Percentiles rank a stretch among this genome's conserved stretches.
phyloP scores from a whole-genome alignment of 495 filamentous ascomycete species.

The Xylaria cubensis region DNA sequence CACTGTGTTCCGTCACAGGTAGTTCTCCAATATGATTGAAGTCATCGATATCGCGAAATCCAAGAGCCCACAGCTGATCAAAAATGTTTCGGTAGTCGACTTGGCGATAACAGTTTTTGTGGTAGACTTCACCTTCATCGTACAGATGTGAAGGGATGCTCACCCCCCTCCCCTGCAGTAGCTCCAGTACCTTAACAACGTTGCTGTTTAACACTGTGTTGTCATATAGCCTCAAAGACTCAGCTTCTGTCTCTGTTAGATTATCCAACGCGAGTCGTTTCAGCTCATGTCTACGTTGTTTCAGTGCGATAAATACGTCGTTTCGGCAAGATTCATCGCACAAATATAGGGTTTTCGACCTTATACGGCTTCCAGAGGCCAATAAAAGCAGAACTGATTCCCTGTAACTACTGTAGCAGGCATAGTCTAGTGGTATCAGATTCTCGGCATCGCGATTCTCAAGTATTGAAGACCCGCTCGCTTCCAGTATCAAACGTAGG shows the following conservation, averaged over 20 bases:
- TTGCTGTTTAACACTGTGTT: not conserved
- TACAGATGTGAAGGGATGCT: not conserved
- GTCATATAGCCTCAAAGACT: not conserved
- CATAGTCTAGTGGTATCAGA: not conserved
- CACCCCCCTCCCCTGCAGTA: not conserved
- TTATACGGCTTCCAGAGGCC: too few relatives aligned
- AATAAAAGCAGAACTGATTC: not conserved
- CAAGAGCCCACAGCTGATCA: slow-evolving; percentile 2
- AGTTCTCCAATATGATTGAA: not conserved
- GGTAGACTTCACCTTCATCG: too few relatives aligned
- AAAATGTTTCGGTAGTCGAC: fast-evolving
- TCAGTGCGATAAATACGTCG: not conserved
- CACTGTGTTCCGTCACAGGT: not conserved
- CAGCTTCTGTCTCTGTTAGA: not conserved
- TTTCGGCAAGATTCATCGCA: too few relatives aligned
- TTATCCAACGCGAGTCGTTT: not conserved
- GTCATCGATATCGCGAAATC: not conserved
- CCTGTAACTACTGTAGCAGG: not conserved
- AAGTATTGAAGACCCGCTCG: not conserved
- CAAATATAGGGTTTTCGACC: too few relatives aligned
- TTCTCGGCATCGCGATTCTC: not conserved
- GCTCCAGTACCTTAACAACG: not conserved
- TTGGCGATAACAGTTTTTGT: too few relatives aligned
- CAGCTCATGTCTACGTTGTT: slow-evolving; percentile 10
- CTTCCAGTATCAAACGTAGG: not conserved